Percentiles rank a stretch among this genome's conserved stretches.
phyloP scores from a whole-genome alignment of 805 yeast genomes.

The Hanseniaspora valbyensis region DNA sequence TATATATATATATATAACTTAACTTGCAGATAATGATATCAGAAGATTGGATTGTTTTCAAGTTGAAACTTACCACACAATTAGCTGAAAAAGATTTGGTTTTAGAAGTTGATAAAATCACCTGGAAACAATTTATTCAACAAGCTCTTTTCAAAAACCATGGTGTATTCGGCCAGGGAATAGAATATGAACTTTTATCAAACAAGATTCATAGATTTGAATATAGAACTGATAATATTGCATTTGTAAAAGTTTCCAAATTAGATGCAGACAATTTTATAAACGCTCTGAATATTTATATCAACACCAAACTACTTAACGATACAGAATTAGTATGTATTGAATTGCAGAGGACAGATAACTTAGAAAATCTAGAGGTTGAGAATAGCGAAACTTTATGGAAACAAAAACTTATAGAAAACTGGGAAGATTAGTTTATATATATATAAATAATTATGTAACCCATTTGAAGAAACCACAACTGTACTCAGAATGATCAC shows the following conservation, averaged over 20 bases:
- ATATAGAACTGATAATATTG: conserved; percentile 13
- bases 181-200: conserved; percentile 28
- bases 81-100: conserved; percentile 20
- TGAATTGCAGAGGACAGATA: conserved; percentile 21
- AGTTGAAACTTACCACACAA: conserved; percentile 20
- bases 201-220: conserved; percentile 17
- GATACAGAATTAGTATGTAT: conserved; percentile 23
- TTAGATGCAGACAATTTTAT: conserved; percentile 26
- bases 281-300: conserved; percentile 28
- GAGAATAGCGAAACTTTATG: conserved; percentile 25
- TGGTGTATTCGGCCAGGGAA: conserved; percentile 35
- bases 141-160: conserved; percentile 30
- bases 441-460: not conserved
- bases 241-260: conserved; percentile 24
- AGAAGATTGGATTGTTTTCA: conserved; percentile 10
- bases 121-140: conserved; percentile 33
- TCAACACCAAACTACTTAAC: conserved; percentile 25
- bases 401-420: conserved; percentile 19
- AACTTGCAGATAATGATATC: conserved; percentile 9
- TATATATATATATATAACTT: too few species aligned
- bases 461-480: conserved; percentile 50
- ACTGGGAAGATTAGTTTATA: conserved; percentile 10
- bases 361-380: conserved; percentile 23
- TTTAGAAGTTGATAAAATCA: conserved; percentile 26
- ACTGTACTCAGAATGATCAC: conserved; percentile 27